Base-by-base conservation (phyloP, 129 eudicot species). In the Scalesia atractyloides region DNA sequence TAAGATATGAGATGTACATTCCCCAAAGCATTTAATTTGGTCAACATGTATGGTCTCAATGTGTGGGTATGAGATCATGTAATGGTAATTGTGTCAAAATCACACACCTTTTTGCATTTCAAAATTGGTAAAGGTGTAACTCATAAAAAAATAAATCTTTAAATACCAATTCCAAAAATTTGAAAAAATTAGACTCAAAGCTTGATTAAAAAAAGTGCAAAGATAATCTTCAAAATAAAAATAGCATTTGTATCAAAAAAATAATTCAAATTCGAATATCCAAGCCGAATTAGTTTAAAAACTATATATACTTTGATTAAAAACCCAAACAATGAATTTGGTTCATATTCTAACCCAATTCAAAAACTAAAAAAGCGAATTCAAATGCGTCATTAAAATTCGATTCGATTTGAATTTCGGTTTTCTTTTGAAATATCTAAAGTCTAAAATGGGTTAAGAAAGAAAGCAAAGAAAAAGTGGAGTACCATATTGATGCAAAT, bases 401-500 rank as follows among this genome's bases (percentile, higher is more conserved):
- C 46, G 46, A 12, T 41, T 41, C 46, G 2, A 9, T 41, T 41
- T 41, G 10, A 41, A 8, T 41, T 41, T 41, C 1, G 46, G 46
- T 41, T 41, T 41, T 9, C 9, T 41, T 41, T 9, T 30, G 16
- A 69, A 59, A 46, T 22, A 57, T 46, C 69, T 47, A 59, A 76
- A 60, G 46, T 61, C 68, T 44, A 56, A 65, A 73, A 47, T 61
- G 20, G 56, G 68, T 73, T n/a, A 75, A 52, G 44, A 54, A 79
- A 37, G 36, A 69, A 68, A 56, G 74, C 52, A 47, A 78, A 41
- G 9, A 78, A 71, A 71, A 77, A 78, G 72, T 63, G 37, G 60
- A 46, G 44, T 30, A 37, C 61, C 51, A 15, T 52, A 37, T 70
- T 81, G 83, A 81, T 79, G 84, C 73, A 78, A 72, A 84, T 80